Evolutionary conservation across 2,329 filamentous ascomycete genomes (phyloP), one percentile per base, ranked within the genome.

Genomic region (Sporothrix humicola): DNA sequence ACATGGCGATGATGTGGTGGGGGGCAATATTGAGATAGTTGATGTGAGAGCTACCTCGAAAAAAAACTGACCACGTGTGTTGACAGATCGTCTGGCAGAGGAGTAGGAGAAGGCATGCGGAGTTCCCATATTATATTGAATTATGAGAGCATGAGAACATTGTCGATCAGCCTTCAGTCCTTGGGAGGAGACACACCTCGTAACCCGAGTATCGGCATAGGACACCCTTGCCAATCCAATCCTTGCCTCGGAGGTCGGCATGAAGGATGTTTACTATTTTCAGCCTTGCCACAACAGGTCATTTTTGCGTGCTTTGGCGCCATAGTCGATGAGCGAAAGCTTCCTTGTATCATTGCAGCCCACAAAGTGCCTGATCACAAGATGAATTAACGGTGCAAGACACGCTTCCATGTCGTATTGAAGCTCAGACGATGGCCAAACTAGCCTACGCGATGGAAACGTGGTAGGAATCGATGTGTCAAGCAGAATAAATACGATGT

Each of bases 101-200:
- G 23, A 26, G n/a, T 2, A 23, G 3, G 23, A 23, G 23, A 56
- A 56, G 23, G 23, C 6, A 56, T 56, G 52, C 52, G 23, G 52
- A 56, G 52, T 56, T 56, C n/a, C 52, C n/a, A 56, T n/a, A 56
- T 56, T 56, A 56, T 56, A 56, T 56, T 56, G 52, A n/a, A 56
- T 56, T n/a, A n/a, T 9, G 52, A 23, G 6, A 1, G 52, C n/a
- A 20, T 8, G 8, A 10, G 3, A 8, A 9, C n/a, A 1, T 20
- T 56, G 52, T 20, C 23, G 20, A 56, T 20, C 7, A 56, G n/a
- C 2, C 6, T 20, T 26, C 23, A 26, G 1, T 26, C 23, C 23
- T 26, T 26, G 23, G 23, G 1, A 26, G 23, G 23, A 26, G 23
- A 26, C 1, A 26, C 23, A 6, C n/a, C 52, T 56, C 52, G 52